A percentile compares a stretch with the other conserved stretches of the same genome.
These are phyloP conservation scores for Yamadazyma dendronema DNA, from an alignment of 1,139 yeast genomes.

Conservation along the genomic window DNA sequence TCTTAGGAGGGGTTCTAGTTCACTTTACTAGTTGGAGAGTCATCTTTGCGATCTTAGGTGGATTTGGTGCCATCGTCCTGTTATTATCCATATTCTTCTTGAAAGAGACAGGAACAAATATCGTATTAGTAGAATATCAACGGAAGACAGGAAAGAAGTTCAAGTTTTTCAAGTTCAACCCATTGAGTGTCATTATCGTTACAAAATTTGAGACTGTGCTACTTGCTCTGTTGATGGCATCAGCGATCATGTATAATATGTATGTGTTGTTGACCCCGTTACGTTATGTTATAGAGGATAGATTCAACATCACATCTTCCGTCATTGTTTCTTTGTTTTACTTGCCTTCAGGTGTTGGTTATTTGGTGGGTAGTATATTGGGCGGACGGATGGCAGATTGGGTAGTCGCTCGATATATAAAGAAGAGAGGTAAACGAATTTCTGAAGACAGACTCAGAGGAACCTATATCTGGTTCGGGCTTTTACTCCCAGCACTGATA, in stretches of 20 bases:
- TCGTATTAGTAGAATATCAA: slow-evolving; percentile 12
- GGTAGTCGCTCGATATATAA: slow-evolving; percentile 38
- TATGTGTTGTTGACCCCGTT: slow-evolving; percentile 50
- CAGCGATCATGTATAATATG: slow-evolving; percentile 44
- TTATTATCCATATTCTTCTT: slow-evolving; percentile 27
- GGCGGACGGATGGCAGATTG: slow-evolving; percentile 52
- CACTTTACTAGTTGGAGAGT: slow-evolving; percentile 50
- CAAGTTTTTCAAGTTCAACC: slow-evolving; percentile 39
- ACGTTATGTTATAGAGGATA: slow-evolving; percentile 49
- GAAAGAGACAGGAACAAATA: slow-evolving; percentile 37
- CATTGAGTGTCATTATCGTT: slow-evolving; percentile 35
- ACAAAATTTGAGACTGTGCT: slow-evolving; percentile 37
- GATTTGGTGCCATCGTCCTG: slow-evolving; percentile 29
- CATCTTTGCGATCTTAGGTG: slow-evolving; percentile 45
- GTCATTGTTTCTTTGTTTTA: slow-evolving; percentile 48
- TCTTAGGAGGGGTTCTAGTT: slow-evolving; percentile 42
- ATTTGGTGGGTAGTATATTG: slow-evolving; percentile 41
- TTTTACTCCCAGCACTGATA: slow-evolving; percentile 36
- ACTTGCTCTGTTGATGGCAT: slow-evolving; percentile 40
- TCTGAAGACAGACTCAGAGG: slow-evolving; percentile 51
- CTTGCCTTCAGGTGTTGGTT: slow-evolving; percentile 51
- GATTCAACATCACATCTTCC: slow-evolving; percentile 44
- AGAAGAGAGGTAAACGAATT: slow-evolving; percentile 38
- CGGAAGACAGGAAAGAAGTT: slow-evolving; percentile 26
- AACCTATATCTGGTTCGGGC: slow-evolving; percentile 30